Evolutionary conservation across 176 grass and related monocot genomes (phyloP).

Genomic region (Zoysia pacifica): DNA sequence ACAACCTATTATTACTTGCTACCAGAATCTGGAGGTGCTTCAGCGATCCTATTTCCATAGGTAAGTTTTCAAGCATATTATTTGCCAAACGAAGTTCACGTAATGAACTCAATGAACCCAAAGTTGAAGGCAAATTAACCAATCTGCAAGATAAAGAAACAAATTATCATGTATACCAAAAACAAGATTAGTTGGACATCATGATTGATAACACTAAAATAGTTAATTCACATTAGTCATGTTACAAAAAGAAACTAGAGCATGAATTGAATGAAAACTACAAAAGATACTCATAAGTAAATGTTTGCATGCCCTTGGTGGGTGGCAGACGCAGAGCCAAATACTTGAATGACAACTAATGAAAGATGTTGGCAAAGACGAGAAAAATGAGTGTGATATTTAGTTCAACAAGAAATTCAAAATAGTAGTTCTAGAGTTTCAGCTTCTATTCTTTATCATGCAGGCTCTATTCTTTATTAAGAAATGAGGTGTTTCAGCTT

Average conservation of each 20-base stretch:
- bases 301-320: constrained; percentile 15
- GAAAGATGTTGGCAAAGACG: not conserved
- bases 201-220: not conserved
- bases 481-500: not conserved
- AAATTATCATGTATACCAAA: constrained; percentile 25
- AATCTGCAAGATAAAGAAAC: constrained; percentile 58
- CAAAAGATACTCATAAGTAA: not conserved
- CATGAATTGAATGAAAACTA: not conserved
- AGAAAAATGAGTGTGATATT: not conserved
- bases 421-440: not conserved
- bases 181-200: constrained; percentile 21
- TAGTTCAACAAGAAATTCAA: constrained; percentile 14
- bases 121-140: constrained; percentile 64
- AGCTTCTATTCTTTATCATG: not conserved
- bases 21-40: constrained; percentile 75
- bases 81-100: constrained; percentile 76
- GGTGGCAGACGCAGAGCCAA: constrained; percentile 14
- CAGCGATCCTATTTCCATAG: constrained; percentile 76
- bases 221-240: not conserved
- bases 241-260: not conserved
- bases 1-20: constrained; percentile 85
- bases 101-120: constrained; percentile 63
- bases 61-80: constrained; percentile 68
- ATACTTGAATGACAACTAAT: not conserved
- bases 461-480: constrained; percentile 7